Evolutionary conservation across 2,329 filamentous ascomycete genomes (phyloP), one percentile per base, ranked within the genome.

Genomic region (Colletotrichum chlorophyti): DNA sequence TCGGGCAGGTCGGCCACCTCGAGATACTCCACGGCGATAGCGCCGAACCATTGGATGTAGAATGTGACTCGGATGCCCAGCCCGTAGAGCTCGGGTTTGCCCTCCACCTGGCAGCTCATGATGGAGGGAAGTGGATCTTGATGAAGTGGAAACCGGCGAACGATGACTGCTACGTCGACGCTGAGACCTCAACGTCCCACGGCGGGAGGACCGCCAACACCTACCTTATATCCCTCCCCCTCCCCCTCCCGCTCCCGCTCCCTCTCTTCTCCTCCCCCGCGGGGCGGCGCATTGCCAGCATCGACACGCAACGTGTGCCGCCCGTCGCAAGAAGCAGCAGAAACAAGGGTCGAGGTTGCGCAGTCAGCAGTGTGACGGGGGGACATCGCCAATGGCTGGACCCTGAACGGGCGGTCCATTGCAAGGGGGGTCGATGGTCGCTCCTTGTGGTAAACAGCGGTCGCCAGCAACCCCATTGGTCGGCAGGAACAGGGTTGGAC

Each of bases 1-100:
- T 68, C 67, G 6, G 65, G 34, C 1, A 72, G 62, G 19, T 68
- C 60, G 4, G 65, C 45, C 32, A 68, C 66, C 32, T 70, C 69
- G 24, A 71, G 52, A 46, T 68, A 70, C 48, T 72, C 66, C 11
- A 72, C 63, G 1, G 70, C n/a, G 12, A 72, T 60, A 21, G 67
- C 65, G 8, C 67, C 69, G 34, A 74, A 66, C 74, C 74, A 76
- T 58, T 74, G 71, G 19, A 69, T 48, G 53, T 75, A 75, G 51
- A 74, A 72, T 9, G 68, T 67, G 19, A 66, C 64, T 5, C 72
- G 69, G 48, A 75, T 70, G 37, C 71, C 72, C 15, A 75, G 51
- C 6, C 73, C 72, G 40, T 75, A 75, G 43, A 74, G 63, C 21
- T 68, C 69, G 32, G 71, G 65, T 17, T 66, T 63, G 14, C 70